Evolutionary conservation across 306 rosid species (phyloP).

Genomic region (Luffa aegyptiaca): DNA sequence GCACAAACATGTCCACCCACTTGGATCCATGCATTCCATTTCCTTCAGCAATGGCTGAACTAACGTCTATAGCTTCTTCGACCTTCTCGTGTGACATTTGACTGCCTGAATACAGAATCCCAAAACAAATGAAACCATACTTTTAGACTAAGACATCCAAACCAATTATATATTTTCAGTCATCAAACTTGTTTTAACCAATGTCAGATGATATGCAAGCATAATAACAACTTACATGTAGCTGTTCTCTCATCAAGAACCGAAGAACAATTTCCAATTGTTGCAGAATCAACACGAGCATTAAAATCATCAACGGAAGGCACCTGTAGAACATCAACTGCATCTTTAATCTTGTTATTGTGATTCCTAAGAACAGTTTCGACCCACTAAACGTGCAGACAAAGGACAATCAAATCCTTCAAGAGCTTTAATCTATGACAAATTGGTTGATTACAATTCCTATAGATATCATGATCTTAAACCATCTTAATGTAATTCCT

Average conservation of each 20-base stretch:
- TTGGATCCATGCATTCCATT: slow-evolving; percentile 8
- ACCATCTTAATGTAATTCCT: neutral
- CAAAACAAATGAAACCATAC: neutral
- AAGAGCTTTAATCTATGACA: neutral
- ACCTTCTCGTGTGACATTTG: slow-evolving; percentile 13
- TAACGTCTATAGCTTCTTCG: slow-evolving; percentile 7
- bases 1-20: slow-evolving; percentile 36
- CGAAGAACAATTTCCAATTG: slow-evolving; percentile 1
- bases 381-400: slow-evolving; percentile 14
- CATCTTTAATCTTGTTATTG: slow-evolving; percentile 18
- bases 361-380: slow-evolving; percentile 19
- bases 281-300: slow-evolving; percentile 9
- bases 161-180: neutral
- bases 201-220: neutral
- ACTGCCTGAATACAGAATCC: slow-evolving; percentile 17
- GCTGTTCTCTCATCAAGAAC: slow-evolving; percentile 14
- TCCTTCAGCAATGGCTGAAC: neutral
- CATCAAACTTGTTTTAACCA: neutral
- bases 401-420: neutral
- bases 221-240: slow-evolving; percentile 11
- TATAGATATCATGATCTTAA: neutral
- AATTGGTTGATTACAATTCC: neutral
- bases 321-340: slow-evolving; percentile 14
- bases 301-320: slow-evolving; percentile 8
- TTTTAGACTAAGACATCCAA: neutral